phyloP scores from a whole-genome alignment of 495 filamentous ascomycete species.

The Trichocladium antarcticum region DNA sequence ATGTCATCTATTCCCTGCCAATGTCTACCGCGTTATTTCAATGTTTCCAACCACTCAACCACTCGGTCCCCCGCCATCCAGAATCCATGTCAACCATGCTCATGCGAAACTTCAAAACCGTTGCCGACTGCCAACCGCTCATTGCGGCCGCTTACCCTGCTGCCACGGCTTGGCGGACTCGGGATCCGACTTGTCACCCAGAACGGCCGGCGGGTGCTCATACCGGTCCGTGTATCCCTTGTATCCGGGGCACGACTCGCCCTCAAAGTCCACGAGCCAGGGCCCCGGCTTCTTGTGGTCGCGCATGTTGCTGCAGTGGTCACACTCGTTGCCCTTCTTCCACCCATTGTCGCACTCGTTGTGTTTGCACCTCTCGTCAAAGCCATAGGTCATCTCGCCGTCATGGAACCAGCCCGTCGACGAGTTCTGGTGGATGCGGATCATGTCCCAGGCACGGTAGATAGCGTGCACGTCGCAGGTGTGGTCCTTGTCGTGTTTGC shows the following conservation, averaged over 20 bases:
- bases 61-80: no score
- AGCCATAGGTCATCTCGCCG: slow-evolving; percentile 8
- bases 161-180: slow-evolving; percentile 3
- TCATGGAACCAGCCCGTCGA: slow-evolving; percentile 15
- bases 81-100: neutral
- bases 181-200: neutral
- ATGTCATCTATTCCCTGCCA: no score
- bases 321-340: slow-evolving; percentile 4
- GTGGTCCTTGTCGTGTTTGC: slow-evolving; percentile 1
- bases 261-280: slow-evolving; percentile 9
- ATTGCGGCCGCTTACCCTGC: slow-evolving; percentile 5
- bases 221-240: slow-evolving; percentile 5
- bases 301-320: slow-evolving; percentile 11
- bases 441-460: slow-evolving; percentile 15
- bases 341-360: slow-evolving; percentile 18
- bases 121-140: neutral
- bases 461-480: slow-evolving; percentile 3
- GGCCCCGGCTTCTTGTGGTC: neutral
- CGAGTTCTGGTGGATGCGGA: slow-evolving; percentile 10
- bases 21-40: no score
- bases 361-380: slow-evolving; percentile 8
- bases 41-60: no score
- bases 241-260: neutral
- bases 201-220: neutral
- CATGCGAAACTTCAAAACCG: neutral